Percentiles rank a stretch among this genome's conserved stretches.
Conservation (phyloP, 1,284 basidiomycete species). For the Fomitiporia mediterranea region DNA sequence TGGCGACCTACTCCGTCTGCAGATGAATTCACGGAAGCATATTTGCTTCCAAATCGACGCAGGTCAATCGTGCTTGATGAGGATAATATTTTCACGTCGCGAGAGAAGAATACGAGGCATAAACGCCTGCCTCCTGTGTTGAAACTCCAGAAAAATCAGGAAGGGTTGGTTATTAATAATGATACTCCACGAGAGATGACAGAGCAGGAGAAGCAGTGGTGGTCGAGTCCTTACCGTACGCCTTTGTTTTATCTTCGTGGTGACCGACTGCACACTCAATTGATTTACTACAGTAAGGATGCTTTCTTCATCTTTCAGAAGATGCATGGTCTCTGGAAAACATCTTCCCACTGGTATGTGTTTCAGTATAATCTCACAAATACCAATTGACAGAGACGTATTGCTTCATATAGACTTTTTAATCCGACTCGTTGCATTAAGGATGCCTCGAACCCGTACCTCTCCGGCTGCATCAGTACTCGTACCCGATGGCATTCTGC, state of each 20-base stretch:
- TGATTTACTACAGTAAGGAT: conserved; percentile 56
- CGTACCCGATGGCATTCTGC: conserved; percentile 65
- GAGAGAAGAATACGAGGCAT: conserved; percentile 44
- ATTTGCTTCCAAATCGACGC: conserved; percentile 34
- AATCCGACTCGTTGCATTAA: conserved; percentile 51
- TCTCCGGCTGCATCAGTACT: conserved; percentile 27
- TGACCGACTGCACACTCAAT: neutral
- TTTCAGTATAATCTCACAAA: conserved; percentile 1
- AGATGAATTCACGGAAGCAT: conserved; percentile 37
- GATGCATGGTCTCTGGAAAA: conserved; percentile 45
- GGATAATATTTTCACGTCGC: conserved; percentile 47
- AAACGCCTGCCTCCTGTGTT: conserved; percentile 52
- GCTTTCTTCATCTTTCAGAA: conserved; percentile 57
- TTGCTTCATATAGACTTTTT: conserved; percentile 63
- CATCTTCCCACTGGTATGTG: conserved; percentile 53
- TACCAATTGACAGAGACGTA: conserved; percentile 3
- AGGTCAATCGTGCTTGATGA: conserved; percentile 55
- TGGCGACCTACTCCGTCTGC: conserved; percentile 29
- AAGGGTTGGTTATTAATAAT: conserved; percentile 24
- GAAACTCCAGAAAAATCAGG: conserved; percentile 27
- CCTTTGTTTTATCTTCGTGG: conserved; percentile 22
- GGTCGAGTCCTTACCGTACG: conserved; percentile 71
- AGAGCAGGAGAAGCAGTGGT: conserved; percentile 55
- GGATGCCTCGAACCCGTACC: conserved; percentile 32
- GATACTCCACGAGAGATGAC: conserved; percentile 55